Base-by-base conservation (phyloP, 2,329 filamentous ascomycete species). In the Fusarium siculi region DNA sequence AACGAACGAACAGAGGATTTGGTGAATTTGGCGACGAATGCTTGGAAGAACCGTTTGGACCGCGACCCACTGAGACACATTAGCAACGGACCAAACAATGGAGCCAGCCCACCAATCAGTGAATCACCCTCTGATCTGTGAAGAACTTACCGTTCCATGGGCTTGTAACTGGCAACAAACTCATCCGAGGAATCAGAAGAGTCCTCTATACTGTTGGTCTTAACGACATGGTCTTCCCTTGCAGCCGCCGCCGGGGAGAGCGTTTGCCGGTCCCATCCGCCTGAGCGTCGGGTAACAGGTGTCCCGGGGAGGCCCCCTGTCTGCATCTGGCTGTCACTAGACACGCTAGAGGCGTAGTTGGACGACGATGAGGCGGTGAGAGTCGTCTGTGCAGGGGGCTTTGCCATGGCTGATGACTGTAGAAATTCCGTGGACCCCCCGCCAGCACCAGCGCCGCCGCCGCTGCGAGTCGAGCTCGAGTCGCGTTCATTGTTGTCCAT, bases 341-440 rank as follows among this genome's bases (percentile, higher is more conserved):
- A 75, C 44, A 74, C 72, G 58, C 73, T 75, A 63, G 62, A 64
- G 66, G 72, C 47, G 50, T 75, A 75, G 65, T 70, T 74, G 2
- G 73, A 75, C 34, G 72, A 74, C 7, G 72, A 74, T 14, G 73
- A 74, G 42, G 73, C 73, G 72, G 69, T 75, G 73, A 75, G 73
- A 49, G 68, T 54, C 40, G 63, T 50, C 44, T 71, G 66, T 23
- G 36, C 68, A 69, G 55, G 72, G 67, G 55, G 12, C 36, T 49
- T 63, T 30, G 54, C 64, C 66, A 67, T 46, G 23, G 65, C 53
- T 46, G 70, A 63, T 23, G 66, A 43, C 52, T 52, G 59, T 25
- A 46, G 34, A 34, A 54, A 54, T 12, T 72, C 60, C 25, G 36
- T 44, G 8, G 69, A 60, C 49, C 69, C 66, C 42, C 68, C 62